These are phyloP conservation scores for Diplotaxis tenuifolia DNA, from an alignment of 345 rosid species.

Conservation along the genomic window DNA sequence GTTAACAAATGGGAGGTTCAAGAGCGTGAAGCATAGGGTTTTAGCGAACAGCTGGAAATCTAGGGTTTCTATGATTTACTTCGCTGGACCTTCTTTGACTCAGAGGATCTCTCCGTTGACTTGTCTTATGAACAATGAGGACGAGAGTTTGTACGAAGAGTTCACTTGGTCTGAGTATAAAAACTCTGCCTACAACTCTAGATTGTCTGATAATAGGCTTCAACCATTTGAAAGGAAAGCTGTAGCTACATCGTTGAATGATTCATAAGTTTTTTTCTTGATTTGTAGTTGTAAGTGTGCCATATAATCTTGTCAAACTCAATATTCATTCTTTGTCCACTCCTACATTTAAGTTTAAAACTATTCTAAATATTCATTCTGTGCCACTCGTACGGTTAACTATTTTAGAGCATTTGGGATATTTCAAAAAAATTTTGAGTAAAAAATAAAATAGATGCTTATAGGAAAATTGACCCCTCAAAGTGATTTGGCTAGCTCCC, in stretches of 20 bases:
- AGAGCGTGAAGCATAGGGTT: slow-evolving; percentile 84
- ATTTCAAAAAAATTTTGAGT: too few relatives aligned
- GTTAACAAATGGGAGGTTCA: slow-evolving; percentile 88
- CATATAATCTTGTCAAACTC: too few relatives aligned
- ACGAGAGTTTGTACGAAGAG: slow-evolving; percentile 60
- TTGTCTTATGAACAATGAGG: slow-evolving; percentile 50
- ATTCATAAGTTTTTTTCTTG: neutral
- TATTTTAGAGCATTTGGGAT: too few relatives aligned
- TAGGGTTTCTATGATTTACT: slow-evolving; percentile 83
- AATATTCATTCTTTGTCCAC: too few relatives aligned
- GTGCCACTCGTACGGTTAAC: too few relatives aligned
- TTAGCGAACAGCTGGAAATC: slow-evolving; percentile 51
- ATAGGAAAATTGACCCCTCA: too few relatives aligned
- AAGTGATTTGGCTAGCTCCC: too few relatives aligned
- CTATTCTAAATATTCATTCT: too few relatives aligned
- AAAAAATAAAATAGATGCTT: too few relatives aligned
- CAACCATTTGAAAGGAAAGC: slow-evolving; percentile 45
- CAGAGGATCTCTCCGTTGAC: slow-evolving; percentile 60
- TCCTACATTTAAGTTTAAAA: too few relatives aligned
- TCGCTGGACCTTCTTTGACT: slow-evolving; percentile 76
- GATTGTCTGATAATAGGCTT: slow-evolving; percentile 66
- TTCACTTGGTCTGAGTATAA: slow-evolving; percentile 92
- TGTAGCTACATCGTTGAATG: neutral
- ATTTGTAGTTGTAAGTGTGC: slow-evolving; percentile 1
- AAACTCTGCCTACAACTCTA: slow-evolving; percentile 56